Evolutionary conservation across 1,284 basidiomycete species (phyloP).

Genomic region (Erythrobasidium hasegawianum): DNA sequence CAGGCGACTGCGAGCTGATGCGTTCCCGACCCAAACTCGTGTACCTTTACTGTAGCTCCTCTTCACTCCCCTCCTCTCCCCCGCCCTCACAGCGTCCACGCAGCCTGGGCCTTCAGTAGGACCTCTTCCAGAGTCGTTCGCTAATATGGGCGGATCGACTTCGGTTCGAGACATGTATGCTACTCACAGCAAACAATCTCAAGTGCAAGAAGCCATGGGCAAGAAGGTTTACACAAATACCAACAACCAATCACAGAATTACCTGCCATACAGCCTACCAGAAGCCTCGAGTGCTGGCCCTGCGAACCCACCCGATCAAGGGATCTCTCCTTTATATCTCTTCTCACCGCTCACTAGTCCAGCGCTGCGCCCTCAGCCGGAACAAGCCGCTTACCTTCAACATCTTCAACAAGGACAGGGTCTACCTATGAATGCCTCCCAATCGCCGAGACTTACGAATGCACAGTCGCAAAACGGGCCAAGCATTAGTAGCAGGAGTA

Average conservation of each 20-base stretch:
- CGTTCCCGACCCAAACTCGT: no score
- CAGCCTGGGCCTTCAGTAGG: slow-evolving; percentile 29
- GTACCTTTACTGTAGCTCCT: no score
- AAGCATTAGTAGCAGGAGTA: slow-evolving; percentile 2
- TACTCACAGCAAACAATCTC: slow-evolving; percentile 21
- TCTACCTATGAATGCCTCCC: neutral
- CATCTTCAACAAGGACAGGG: slow-evolving; percentile 4
- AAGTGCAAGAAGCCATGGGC: slow-evolving; percentile 4
- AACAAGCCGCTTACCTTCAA: neutral
- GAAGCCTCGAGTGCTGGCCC: no score
- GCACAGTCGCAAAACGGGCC: neutral
- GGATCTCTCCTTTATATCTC: slow-evolving; percentile 52
- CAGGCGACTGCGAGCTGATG: no score
- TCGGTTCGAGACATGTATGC: neutral
- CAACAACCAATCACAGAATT: slow-evolving; percentile 36
- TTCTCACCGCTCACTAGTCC: slow-evolving; percentile 60
- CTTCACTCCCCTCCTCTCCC: slow-evolving; percentile 47
- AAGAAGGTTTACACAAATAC: slow-evolving; percentile 33
- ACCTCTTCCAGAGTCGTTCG: slow-evolving; percentile 32
- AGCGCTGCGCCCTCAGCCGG: slow-evolving; percentile 49
- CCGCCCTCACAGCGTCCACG: slow-evolving; percentile 44
- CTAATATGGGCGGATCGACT: slow-evolving; percentile 7
- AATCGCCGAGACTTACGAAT: neutral
- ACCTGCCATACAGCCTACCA: slow-evolving; percentile 43
- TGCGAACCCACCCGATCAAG: slow-evolving; percentile 41